Base-by-base conservation (phyloP, 305 asterid species). In the Fraxinus baroniana region DNA sequence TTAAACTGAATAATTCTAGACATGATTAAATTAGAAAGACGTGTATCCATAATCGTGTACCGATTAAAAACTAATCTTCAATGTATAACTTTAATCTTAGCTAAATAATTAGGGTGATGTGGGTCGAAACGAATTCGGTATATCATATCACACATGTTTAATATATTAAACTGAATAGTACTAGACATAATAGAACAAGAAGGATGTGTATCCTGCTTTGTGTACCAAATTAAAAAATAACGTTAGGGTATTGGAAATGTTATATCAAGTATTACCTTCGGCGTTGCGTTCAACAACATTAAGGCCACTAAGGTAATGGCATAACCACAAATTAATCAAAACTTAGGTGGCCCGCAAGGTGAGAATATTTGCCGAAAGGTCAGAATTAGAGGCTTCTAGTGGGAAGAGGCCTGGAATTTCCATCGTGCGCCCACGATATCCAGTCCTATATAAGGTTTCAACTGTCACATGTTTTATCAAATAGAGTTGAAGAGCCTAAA, bases 341-440 rank as follows among this genome's bases (percentile, higher is more conserved):
- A 18, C 32, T 8, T 15, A 78, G 79, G 85, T 82, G 87, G 87
- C 35, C 39, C 66, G 7, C 15, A 9, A 76, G 84, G 83, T 81
- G 81, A n/a, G 28, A 17, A 71, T 79, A 15, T 60, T 79, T 72
- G 78, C 79, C 74, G 79, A 81, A 84, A 86, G 64, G 83, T 86
- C 52, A 79, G 28, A 33, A 6, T n/a, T 80, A 4, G 4, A 28
- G 84, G 80, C 77, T 26, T 68, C 13, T 28, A 86, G 90, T 87
- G 90, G 74, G 88, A 82, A 77, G 35, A 62, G 49, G 79, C 79
- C 73, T 55, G 57, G 55, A 84, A 76, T 55, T 24, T 78, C 73
- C 35, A 75, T 60, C 39, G 26, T 39, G 72, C 8, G 22, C 49
- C 75, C 24, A 66, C 79, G 73, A 46, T 15, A 3, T 9, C 46